These are phyloP conservation scores for Neospora caninum DNA, from an alignment of 169 alveolate species.

Conservation along the genomic window DNA sequence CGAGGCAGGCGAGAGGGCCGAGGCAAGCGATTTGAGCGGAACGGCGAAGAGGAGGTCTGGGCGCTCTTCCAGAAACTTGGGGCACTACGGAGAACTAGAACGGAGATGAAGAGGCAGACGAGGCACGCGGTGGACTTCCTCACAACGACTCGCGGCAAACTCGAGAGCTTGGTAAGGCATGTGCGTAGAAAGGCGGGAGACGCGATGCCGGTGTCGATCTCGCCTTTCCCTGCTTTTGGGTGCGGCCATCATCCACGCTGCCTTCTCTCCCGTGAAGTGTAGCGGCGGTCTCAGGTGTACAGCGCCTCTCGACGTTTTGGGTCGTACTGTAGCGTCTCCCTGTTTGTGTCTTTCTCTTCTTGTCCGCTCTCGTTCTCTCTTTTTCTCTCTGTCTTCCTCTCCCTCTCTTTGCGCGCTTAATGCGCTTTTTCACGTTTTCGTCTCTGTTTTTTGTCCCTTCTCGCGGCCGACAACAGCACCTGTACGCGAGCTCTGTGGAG, in stretches of 20 bases:
- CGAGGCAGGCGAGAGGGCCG: too few relatives aligned
- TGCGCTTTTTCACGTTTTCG: neutral
- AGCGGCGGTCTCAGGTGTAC: too few relatives aligned
- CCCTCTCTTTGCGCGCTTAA: too few relatives aligned
- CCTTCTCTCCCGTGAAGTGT: too few relatives aligned
- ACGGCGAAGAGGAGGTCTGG: neutral
- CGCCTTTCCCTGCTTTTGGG: too few relatives aligned
- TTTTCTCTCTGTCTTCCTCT: neutral
- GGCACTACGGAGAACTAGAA: neutral
- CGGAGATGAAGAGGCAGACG: neutral
- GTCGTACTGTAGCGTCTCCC: too few relatives aligned
- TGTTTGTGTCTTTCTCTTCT: too few relatives aligned
- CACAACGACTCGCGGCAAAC: neutral
- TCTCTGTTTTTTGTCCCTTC: neutral
- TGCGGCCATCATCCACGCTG: too few relatives aligned
- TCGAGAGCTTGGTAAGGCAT: neutral
- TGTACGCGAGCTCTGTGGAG: constrained; percentile 30
- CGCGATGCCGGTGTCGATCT: too few relatives aligned
- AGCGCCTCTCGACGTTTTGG: too few relatives aligned
- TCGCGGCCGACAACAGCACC: neutral
- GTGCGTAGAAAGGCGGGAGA: neutral
- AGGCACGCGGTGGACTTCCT: neutral
- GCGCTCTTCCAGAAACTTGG: neutral
- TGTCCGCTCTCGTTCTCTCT: neutral
- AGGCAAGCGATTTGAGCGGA: neutral